Conservation (phyloP, 768 basidiomycete species). For the Termitomyces sp. region DNA sequence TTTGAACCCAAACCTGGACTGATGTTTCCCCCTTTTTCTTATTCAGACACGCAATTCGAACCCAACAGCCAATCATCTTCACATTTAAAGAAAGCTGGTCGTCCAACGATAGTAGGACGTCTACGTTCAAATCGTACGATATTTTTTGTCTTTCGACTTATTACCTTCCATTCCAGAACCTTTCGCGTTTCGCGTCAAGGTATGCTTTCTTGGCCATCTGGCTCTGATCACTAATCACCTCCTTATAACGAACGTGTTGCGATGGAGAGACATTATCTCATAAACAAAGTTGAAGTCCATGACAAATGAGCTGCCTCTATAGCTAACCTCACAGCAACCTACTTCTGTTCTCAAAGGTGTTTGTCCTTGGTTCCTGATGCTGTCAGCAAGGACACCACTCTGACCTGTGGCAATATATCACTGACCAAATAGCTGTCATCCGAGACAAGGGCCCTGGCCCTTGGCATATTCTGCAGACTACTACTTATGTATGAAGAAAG, state of each 20-base stretch:
- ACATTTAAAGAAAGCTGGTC: constrained; percentile 1
- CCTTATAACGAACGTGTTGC: constrained; percentile 32
- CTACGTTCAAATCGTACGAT: constrained; percentile 20
- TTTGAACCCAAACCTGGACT: no score
- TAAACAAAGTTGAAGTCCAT: constrained; percentile 30
- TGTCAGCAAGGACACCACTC: constrained; percentile 25
- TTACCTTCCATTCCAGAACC: no score
- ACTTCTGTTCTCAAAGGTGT: no score
- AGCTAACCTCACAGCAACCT: constrained; percentile 16
- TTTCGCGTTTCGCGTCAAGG: no score
- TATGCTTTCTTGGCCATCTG: not conserved
- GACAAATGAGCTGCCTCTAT: constrained; percentile 7
- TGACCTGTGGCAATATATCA: constrained; percentile 36
- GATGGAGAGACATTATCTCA: constrained; percentile 38
- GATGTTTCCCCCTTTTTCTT: no score
- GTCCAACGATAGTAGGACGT: not conserved
- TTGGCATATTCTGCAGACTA: constrained; percentile 39
- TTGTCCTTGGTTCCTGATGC: constrained; percentile 34
- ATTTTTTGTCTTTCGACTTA: constrained; percentile 23
- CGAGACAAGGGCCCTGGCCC: no score
- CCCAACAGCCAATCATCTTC: not conserved
- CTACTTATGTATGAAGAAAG: constrained; percentile 48
- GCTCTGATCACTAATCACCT: no score
- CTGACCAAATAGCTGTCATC: constrained; percentile 34
- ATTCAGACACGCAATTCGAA: not conserved